Base-by-base conservation (phyloP, 2,329 filamentous ascomycete genomes). In the Penicillium sp. region DNA sequence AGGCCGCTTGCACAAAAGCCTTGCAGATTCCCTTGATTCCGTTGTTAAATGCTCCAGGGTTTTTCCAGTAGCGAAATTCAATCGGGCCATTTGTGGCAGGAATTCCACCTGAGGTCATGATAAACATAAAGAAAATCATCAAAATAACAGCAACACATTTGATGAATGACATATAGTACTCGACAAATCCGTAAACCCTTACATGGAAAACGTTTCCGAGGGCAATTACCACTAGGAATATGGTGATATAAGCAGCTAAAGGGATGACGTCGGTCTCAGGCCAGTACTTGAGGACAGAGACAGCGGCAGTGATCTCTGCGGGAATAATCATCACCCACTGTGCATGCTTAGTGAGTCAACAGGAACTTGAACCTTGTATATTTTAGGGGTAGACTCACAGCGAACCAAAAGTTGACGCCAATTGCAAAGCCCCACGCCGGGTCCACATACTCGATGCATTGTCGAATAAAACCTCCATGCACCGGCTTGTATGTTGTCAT, bases 371-470 rank as follows among this genome's bases (percentile, higher is more conserved):
- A 34, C 31, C 5, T 4, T 3, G 19, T 42, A 5, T 19, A 21
- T 8, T 14, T 10, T 31, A 24, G 9, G 19, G 18, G 13, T 9
- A 9, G 4, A 52, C 63, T 52, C 47, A 67, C 66, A 9, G 62
- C 52, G 49, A 71, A 71, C 69, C 70, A 71, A 28, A 71, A 72
- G 51, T 71, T 73, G 42, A 70, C 62, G 2, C 70, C 70, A 48
- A 67, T 60, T 2, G 70, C 70, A 44, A 73, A 73, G 4, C 67
- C 70, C 34, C 34, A 69, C 2, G 70, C 69, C 10, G 62, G 67
- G 23, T 72, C 70, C 7, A 71, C 66, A 37, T 71, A 71, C 50
- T 72, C 69, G 14, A 63, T 58, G 33, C 64, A 67, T 48, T 69
- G 66, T 8, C 69, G 61, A 24, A 72, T 71, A 44, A 71, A 72